Evolutionary conservation across 352 stramenopile species (phyloP), one percentile per base, ranked within the genome.

Genomic region (Phytophthora fragariae): DNA sequence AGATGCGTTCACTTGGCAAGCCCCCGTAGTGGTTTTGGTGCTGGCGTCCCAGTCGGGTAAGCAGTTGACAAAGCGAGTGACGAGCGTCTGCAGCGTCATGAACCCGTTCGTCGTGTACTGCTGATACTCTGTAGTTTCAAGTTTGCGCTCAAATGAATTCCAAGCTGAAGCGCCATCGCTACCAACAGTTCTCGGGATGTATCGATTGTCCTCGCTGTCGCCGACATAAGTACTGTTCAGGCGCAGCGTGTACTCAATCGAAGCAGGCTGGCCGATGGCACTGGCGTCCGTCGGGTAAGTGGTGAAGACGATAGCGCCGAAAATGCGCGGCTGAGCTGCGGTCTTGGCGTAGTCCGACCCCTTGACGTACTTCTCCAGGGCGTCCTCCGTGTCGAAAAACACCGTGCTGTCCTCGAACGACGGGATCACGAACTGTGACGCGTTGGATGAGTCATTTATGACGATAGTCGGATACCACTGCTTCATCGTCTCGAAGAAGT

Each of bases 71-170:
- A 89, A 89, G 1, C 75, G 65, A 1, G 70, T 76, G 2, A 89
- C 73, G 14, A 88, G 67, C 44, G 77, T 85, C 62, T 89, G 82
- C 21, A 89, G 73, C 11, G 82, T 84, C 57, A 77, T 58, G 71
- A 88, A 88, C 4, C 82, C 82, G 8, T 76, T 68, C 3, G 47
- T 69, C 5, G 81, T 79, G 62, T 89, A 86, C 41, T 76, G 73
- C 47, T 69, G 58, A 46, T 80, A 82, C n/a, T 81, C 62, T 19
- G 66, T 71, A n/a, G 49, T 69, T 62, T 64, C 68, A 14, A 76
- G 57, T 17, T 76, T 76, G 35, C 64, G 69, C 7, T 65, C 47
- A 7, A 76, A 59, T 6, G 69, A 76, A 39, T 68, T 31, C 69
- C 69, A 76, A 8, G 63, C 24, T 8, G 69, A 76, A 0, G 63